Evolutionary conservation across 305 asterid genomes (phyloP), one percentile per base, ranked within the genome.

Genomic region (Fraxinus baroniana): DNA sequence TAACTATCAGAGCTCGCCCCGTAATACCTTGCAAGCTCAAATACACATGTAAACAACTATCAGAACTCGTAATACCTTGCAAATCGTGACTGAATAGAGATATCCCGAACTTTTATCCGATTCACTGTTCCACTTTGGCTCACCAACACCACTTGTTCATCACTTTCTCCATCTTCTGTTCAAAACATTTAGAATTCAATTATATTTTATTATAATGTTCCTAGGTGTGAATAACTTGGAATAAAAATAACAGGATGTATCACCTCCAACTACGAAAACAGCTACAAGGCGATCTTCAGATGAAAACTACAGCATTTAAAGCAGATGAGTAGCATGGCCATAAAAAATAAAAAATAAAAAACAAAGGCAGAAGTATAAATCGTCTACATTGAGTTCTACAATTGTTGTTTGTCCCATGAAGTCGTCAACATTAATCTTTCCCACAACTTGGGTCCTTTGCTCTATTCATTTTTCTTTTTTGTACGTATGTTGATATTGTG

Each of bases 121-220:
- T 96, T 94, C 44, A 94, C 98, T 1, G 97, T 94, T 90, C 99
- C 99, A 87, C 98, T 96, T 84, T 96, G 99, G 91, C 99, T 96
- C 74, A 94, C 98, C 81, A 94, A 92, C 85, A 96, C 99, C 84
- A 96, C 94, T 85, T 96, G 98, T 86, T 96, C 98, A 80, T 94
- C 98, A 80, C 98, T 94, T 84, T 93, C 98, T 83, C 98, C 97
- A 81, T 94, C 98, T 77, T 94, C 99, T 92, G 91, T 82, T 85
- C 33, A 79, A 81, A 87, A 18, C 55, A 84, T 35, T 30, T 39
- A 36, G 22, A 30, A 74, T 60, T 80, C 57, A 68, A 77, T 57
- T 80, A 75, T 22, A 83, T 78, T 57, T 70, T 60, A 80, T 62
- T 24, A 49, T 17, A 57, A 17, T 71, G 74, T n/a, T 32, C 76